phyloP scores from a whole-genome alignment of 495 filamentous ascomycete species.

The Hypoxylon perforatum region DNA sequence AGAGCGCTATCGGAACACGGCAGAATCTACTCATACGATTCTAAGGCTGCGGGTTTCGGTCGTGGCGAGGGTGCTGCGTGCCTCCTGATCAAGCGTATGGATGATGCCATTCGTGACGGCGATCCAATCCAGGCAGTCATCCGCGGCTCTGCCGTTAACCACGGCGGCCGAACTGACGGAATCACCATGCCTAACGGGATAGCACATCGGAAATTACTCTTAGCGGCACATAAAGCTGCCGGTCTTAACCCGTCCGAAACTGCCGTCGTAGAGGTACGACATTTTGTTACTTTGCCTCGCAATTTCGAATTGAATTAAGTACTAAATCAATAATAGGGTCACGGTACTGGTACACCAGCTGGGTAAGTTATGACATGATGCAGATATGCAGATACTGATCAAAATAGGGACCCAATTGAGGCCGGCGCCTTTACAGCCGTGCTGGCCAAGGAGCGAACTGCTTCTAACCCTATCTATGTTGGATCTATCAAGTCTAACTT shows the following conservation, averaged over 20 bases:
- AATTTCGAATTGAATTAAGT: slow-evolving; percentile 50
- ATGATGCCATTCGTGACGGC: slow-evolving; percentile 60
- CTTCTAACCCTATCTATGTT: slow-evolving; percentile 54
- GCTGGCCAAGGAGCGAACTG: slow-evolving; percentile 46
- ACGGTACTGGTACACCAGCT: slow-evolving; percentile 26
- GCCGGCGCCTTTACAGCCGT: slow-evolving; percentile 58
- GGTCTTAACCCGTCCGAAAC: slow-evolving; percentile 51
- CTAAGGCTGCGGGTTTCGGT: slow-evolving; percentile 52
- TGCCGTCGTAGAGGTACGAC: slow-evolving; percentile 56
- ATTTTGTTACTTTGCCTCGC: slow-evolving; percentile 48
- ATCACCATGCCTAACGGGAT: slow-evolving; percentile 62
- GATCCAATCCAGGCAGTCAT: slow-evolving; percentile 68
- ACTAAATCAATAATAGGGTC: slow-evolving; percentile 42
- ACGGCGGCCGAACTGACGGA: slow-evolving; percentile 62
- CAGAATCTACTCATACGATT: slow-evolving; percentile 49
- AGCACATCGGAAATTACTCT: slow-evolving; percentile 62
- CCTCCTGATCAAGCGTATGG: slow-evolving; percentile 61
- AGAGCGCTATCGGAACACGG: slow-evolving; percentile 69
- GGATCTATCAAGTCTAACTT: slow-evolving; percentile 67
- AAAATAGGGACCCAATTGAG: slow-evolving; percentile 68
- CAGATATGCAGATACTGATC: not conserved
- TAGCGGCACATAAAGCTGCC: slow-evolving; percentile 49
- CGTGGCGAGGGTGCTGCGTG: slow-evolving; percentile 53
- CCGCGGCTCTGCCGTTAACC: slow-evolving; percentile 59
- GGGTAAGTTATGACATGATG: slow-evolving; percentile 46